Conservation (phyloP, 2,329 filamentous ascomycete genomes). For the Aspergillus viridinutans region DNA sequence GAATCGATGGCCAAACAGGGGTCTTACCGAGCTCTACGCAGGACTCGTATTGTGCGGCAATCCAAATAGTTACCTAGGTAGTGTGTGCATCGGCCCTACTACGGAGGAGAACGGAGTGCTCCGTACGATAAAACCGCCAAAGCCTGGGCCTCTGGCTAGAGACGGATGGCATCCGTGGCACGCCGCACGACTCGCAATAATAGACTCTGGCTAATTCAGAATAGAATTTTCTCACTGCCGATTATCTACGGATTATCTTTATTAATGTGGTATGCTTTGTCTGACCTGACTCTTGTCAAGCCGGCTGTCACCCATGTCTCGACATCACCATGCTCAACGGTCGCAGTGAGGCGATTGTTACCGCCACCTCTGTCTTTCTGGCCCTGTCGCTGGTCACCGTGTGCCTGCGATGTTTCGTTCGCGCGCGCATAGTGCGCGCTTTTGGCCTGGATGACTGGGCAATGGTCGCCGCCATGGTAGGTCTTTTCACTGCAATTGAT, state of each 20-base stretch:
- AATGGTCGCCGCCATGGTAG: constrained; percentile 18
- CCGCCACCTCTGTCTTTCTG: constrained; percentile 25
- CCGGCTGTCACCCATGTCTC: not conserved
- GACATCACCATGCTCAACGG: not conserved
- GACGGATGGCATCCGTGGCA: not conserved
- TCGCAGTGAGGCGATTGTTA: constrained; percentile 10
- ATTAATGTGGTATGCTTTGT: not conserved
- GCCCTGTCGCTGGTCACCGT: constrained; percentile 30
- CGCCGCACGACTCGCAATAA: not conserved
- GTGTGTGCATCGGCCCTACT: too few species aligned
- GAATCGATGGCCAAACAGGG: not conserved
- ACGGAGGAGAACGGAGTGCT: too few species aligned
- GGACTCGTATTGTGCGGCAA: not conserved
- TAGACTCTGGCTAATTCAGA: not conserved
- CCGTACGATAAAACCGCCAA: not conserved
- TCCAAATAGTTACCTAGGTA: not conserved
- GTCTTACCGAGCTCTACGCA: not conserved
- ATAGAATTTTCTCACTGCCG: not conserved
- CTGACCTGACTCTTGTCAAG: not conserved
- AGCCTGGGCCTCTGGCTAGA: not conserved
- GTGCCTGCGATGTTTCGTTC: constrained; percentile 32
- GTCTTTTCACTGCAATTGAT: not conserved
- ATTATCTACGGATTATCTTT: not conserved
- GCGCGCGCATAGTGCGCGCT: constrained; percentile 29
- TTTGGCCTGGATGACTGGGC: constrained; percentile 20